Evolutionary conservation across 768 basidiomycete species (phyloP), one percentile per base, ranked within the genome.

Genomic region (Macrolepiota fuliginosa): DNA sequence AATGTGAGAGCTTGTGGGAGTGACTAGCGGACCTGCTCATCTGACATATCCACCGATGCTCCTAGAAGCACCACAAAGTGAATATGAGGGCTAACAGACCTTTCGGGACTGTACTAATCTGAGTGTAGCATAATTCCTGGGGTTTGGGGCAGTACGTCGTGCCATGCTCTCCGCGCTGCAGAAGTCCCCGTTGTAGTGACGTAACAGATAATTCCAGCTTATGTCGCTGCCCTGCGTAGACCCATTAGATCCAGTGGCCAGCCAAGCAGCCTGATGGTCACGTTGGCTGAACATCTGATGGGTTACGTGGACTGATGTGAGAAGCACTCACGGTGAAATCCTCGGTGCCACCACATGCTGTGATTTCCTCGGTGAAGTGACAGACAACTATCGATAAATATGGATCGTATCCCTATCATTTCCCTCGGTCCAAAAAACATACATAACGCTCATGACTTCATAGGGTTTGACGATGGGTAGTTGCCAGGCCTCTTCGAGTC

Each of bases 301-400:
- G 24, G 37, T 59, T 52, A 61, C 51, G 51, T 54, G 45, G 22
- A 37, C 35, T 39, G 57, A 59, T 59, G 49, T n/a, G n/a, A 25
- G 47, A 11, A 53, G 17, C 6, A 50, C 15, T 39, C 47, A 51
- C 25, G 50, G 58, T 37, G 60, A 54, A 54, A 61, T 61, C 60
- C 60, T 61, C 60, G 60, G 60, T 61, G 60, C 32, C 59, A 54
- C 45, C 27, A 47, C 15, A 54, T 19, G 36, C 29, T 24, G 17
- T 53, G 60, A 61, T 61, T 54, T 61, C 60, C 60, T 61, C 60
- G 60, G 60, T 61, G 60, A 61, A 61, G 58, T 60, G 50, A 40
- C 27, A 53, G 37, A 60, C 25, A 53, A 53, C 39, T 54, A 61
- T 61, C 58, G 54, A 15, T 35, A 45, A 52, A 45, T 53, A 61